A percentile compares a stretch with the other conserved stretches of the same genome.
Evolutionary conservation across 352 stramenopile genomes (phyloP).

Genomic region (Globisporangium cylindrosporum): DNA sequence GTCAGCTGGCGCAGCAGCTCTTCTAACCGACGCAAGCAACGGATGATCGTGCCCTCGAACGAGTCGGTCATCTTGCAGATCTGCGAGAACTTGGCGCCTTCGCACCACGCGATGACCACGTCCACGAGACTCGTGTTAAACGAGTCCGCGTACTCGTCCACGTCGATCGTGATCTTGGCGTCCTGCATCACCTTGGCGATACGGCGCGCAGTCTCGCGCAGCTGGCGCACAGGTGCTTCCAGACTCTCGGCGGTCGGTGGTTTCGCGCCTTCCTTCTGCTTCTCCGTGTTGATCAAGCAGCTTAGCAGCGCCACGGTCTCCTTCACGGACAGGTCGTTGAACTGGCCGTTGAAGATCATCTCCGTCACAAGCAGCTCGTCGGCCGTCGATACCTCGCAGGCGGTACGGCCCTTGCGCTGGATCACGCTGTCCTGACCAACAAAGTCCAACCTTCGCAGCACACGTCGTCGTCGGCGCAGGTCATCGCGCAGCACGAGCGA

Average conservation of each 20-base stretch:
- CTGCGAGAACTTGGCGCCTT: slow-evolving; percentile 98
- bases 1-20: slow-evolving; percentile 97
- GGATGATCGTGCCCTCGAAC: slow-evolving; percentile 99
- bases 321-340: slow-evolving; percentile 98
- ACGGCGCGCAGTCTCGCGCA: slow-evolving; percentile 93
- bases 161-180: slow-evolving; percentile 92
- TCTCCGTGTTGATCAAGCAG: slow-evolving; percentile 96
- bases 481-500: slow-evolving; percentile 96
- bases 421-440: slow-evolving; percentile 96
- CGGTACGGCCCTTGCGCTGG: slow-evolving; percentile 98
- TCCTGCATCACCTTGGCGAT: slow-evolving; percentile 91
- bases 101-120: slow-evolving; percentile 96
- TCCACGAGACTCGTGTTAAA: slow-evolving; percentile 99
- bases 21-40: slow-evolving; percentile 95
- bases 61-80: slow-evolving; percentile 97
- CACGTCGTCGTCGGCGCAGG: slow-evolving; percentile 94
- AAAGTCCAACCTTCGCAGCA: slow-evolving; percentile 96
- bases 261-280: slow-evolving; percentile 88
- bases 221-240: slow-evolving; percentile 88
- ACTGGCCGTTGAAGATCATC: slow-evolving; percentile 97
- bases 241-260: slow-evolving; percentile 77
- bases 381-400: slow-evolving; percentile 98
- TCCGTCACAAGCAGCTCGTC: slow-evolving; percentile 98
- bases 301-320: slow-evolving; percentile 95
- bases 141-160: slow-evolving; percentile 96